These are phyloP conservation scores for Talinum fruticosum DNA, from an alignment of 148 eudicot species.

Conservation along the genomic window DNA sequence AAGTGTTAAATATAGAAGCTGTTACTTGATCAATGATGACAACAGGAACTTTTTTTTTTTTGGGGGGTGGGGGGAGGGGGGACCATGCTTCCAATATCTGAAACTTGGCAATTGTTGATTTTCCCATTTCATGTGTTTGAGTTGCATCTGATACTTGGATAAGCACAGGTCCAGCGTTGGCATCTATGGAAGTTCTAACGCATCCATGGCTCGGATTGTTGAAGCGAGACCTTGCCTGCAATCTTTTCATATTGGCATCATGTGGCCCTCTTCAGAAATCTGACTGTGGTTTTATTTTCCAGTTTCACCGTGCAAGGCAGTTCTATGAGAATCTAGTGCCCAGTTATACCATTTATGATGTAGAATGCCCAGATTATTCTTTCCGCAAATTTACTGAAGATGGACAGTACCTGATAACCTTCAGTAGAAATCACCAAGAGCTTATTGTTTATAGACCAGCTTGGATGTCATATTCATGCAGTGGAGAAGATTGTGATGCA, in stretches of 20 bases:
- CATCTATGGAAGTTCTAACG: not conserved
- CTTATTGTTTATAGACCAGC: slow-evolving; percentile 79
- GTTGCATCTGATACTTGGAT: not conserved
- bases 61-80: too few relatives aligned
- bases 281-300: slow-evolving; percentile 28
- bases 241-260: not conserved
- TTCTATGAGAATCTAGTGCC: slow-evolving; percentile 97
- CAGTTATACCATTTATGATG: slow-evolving; percentile 71
- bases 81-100: not conserved
- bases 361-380: slow-evolving; percentile 84
- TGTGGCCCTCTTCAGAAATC: not conserved
- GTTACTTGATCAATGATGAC: not conserved
- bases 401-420: slow-evolving; percentile 79
- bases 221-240: not conserved
- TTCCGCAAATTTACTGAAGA: slow-evolving; percentile 97
- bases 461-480: slow-evolving; percentile 84
- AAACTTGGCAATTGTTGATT: not conserved
- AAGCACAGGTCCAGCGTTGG: not conserved
- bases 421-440: slow-evolving; percentile 86
- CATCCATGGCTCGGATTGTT: not conserved
- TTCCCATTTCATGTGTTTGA: not conserved
- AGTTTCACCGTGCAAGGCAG: slow-evolving; percentile 68
- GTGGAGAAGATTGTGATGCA: slow-evolving; percentile 51
- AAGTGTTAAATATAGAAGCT: not conserved
- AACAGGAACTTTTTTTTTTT: not conserved